Evolutionary conservation across 1,284 basidiomycete genomes (phyloP).

Genomic region (Pterulicium gracile): DNA sequence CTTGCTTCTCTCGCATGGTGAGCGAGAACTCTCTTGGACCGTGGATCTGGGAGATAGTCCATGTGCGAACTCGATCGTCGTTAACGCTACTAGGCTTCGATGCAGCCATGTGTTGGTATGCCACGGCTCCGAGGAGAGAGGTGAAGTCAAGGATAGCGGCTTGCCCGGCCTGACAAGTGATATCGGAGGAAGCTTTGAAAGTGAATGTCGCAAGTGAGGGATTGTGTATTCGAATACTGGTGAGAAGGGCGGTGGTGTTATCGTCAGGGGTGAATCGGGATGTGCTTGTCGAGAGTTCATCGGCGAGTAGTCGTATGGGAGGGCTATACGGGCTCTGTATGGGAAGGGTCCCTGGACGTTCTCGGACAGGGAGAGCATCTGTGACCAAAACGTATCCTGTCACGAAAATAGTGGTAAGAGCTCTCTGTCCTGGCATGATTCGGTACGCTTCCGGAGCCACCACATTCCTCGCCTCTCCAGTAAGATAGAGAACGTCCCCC

Average conservation of each 20-base stretch:
- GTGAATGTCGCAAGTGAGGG: slow-evolving; percentile 42
- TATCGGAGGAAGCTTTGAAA: slow-evolving; percentile 27
- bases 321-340: slow-evolving; percentile 48
- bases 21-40: slow-evolving; percentile 22
- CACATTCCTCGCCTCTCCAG: slow-evolving; percentile 42
- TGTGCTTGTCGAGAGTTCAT: slow-evolving; percentile 23
- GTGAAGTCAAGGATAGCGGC: slow-evolving; percentile 44
- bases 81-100: slow-evolving; percentile 36
- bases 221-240: slow-evolving; percentile 31
- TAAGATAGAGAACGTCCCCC: slow-evolving; percentile 51
- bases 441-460: slow-evolving; percentile 33
- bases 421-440: slow-evolving; percentile 46
- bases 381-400: slow-evolving; percentile 44
- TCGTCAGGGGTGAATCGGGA: slow-evolving; percentile 18
- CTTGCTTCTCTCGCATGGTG: slow-evolving; percentile 41
- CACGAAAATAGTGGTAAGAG: slow-evolving; percentile 35
- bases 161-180: slow-evolving; percentile 39
- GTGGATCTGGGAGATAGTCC: slow-evolving; percentile 40
- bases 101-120: slow-evolving; percentile 41
- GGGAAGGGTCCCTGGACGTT: slow-evolving; percentile 22
- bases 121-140: slow-evolving; percentile 32
- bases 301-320: slow-evolving; percentile 39
- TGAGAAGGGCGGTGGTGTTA: slow-evolving; percentile 23
- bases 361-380: slow-evolving; percentile 44
- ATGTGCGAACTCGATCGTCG: slow-evolving; percentile 56